Evolutionary conservation across 176 grass and related monocot genomes (phyloP).

Genomic region (Eremochloa ophiuroides): DNA sequence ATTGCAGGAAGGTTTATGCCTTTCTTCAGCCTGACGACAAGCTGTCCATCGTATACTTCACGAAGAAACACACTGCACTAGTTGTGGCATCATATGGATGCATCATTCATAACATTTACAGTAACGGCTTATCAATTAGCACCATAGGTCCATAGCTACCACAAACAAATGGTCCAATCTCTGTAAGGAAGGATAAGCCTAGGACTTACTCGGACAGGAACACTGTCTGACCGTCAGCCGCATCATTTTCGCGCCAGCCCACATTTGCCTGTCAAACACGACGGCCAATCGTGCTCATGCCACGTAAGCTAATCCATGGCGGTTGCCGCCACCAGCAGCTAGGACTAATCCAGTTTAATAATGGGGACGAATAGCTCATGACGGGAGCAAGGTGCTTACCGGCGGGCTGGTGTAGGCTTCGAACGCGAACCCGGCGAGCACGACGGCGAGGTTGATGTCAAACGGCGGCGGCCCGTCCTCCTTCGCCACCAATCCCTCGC

Average conservation of each 20-base stretch:
- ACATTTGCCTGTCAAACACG: conserved; percentile 42
- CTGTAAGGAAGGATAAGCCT: not conserved
- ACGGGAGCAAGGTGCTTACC: conserved; percentile 28
- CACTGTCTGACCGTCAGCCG: conserved; percentile 75
- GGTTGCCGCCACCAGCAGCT: not conserved
- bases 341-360: not conserved
- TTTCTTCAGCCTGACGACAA: conserved; percentile 74
- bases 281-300: conserved; percentile 18
- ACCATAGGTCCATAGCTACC: not conserved
- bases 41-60: conserved; percentile 83
- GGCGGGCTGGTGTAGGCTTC: conserved; percentile 82
- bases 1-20: conserved; percentile 75
- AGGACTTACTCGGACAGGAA: conserved; percentile 79
- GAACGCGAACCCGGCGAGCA: conserved; percentile 91
- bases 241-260: conserved; percentile 84
- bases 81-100: not conserved
- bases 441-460: conserved; percentile 79
- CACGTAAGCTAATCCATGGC: not conserved
- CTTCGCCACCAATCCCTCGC: not conserved
- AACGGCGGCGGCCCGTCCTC: conserved; percentile 51
- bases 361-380: not conserved
- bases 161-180: not conserved
- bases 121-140: not conserved
- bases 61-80: conserved; percentile 76
- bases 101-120: not conserved